A percentile compares a stretch with the other conserved stretches of the same genome.
phyloP scores from a whole-genome alignment of 768 basidiomycete species.

The Tylopilus subfusipes region DNA sequence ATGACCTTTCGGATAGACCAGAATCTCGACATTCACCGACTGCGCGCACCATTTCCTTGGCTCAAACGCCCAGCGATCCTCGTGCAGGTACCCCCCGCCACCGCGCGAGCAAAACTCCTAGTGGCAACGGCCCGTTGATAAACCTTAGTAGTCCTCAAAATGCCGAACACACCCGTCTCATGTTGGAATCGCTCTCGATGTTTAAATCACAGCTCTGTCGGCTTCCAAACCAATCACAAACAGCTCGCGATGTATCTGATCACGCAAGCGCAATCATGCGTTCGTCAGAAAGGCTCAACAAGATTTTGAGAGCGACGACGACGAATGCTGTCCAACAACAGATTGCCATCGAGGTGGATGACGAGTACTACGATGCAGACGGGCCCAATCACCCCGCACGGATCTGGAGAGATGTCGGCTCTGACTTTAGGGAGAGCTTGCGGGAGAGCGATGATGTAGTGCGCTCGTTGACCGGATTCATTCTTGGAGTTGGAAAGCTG shows the following conservation, averaged over 20 bases:
- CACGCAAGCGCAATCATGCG: conserved; percentile 62
- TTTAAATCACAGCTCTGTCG: conserved; percentile 67
- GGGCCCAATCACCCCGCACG: conserved; percentile 42
- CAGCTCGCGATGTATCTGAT: conserved; percentile 52
- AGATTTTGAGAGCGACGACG: conserved; percentile 52
- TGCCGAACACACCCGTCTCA: conserved; percentile 63
- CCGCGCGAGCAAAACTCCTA: conserved; percentile 18
- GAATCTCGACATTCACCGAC: conserved; percentile 16
- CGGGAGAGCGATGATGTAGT: conserved; percentile 77
- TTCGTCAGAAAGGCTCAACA: conserved; percentile 65
- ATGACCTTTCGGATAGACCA: conserved; percentile 26
- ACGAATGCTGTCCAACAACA: conserved; percentile 64
- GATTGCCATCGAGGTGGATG: conserved; percentile 71
- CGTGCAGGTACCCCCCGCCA: conserved; percentile 12
- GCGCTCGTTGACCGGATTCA: conserved; percentile 67
- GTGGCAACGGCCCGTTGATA: conserved; percentile 10
- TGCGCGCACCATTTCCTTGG: conserved; percentile 7
- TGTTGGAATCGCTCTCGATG: conserved; percentile 65
- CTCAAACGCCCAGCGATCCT: conserved; percentile 18
- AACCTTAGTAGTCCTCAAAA: conserved; percentile 21
- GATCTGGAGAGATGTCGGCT: conserved; percentile 66
- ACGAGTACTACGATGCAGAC: conserved; percentile 30
- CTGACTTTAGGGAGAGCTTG: conserved; percentile 68
- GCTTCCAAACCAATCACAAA: conserved; percentile 43
- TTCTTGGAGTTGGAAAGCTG: conserved; percentile 71